Evolutionary conservation across 192 early-diverging fungal genomes (phyloP).

Genomic region (Linnemannia elongata): DNA sequence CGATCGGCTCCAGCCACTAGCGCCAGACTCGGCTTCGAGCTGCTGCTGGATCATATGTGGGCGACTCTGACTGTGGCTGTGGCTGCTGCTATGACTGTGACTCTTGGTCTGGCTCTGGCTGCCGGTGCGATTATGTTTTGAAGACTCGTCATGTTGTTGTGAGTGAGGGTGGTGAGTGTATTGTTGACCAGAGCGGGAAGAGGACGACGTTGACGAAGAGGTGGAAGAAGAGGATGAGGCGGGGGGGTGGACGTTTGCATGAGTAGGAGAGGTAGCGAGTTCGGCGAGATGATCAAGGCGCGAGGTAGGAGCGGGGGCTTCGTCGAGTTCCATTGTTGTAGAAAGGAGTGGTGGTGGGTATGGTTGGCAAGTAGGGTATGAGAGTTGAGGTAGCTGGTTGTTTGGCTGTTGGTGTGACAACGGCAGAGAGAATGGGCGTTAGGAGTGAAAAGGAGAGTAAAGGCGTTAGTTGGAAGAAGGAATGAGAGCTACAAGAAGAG

Average conservation of each 20-base stretch:
- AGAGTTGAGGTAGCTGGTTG: not conserved
- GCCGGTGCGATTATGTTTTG: not conserved
- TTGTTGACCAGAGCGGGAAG: not conserved
- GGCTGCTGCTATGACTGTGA: constrained; percentile 11
- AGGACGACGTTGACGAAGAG: constrained; percentile 8
- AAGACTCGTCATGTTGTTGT: constrained; percentile 20
- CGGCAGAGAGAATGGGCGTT: not conserved
- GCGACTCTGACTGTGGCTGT: constrained; percentile 31
- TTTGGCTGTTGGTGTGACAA: not conserved
- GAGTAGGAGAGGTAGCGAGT: constrained; percentile 49
- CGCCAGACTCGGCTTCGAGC: constrained; percentile 33
- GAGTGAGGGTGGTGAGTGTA: constrained; percentile 13
- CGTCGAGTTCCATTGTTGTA: constrained; percentile 44
- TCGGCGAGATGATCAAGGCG: constrained; percentile 56
- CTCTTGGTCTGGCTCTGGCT: constrained; percentile 15
- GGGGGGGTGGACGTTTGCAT: constrained; percentile 25
- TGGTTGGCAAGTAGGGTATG: not conserved
- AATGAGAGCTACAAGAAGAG: not conserved
- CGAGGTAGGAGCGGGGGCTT: constrained; percentile 46
- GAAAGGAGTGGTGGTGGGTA: not conserved
- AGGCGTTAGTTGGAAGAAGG: not conserved
- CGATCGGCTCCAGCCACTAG: constrained; percentile 24
- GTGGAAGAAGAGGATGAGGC: constrained; percentile 11
- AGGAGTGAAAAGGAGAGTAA: not conserved
- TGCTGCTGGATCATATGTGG: constrained; percentile 26